Evolutionary conservation across 176 grass and related monocot genomes (phyloP).

Genomic region (Areca catechu): DNA sequence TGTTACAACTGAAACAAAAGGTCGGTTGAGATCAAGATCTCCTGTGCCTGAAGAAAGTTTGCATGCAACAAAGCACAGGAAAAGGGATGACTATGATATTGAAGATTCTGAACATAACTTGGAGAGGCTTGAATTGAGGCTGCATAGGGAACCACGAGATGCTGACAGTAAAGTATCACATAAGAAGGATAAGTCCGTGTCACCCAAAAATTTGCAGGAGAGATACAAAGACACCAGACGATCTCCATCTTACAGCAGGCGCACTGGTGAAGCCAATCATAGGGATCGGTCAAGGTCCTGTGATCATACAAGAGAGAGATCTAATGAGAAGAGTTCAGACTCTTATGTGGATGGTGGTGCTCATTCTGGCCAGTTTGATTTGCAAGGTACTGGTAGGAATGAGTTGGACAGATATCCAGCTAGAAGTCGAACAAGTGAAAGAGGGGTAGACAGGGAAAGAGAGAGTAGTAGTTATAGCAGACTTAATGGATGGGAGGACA

Average conservation of each 20-base stretch:
- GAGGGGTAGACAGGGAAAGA: slow-evolving; percentile 26
- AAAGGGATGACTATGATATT: not conserved
- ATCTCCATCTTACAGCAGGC: slow-evolving; percentile 20
- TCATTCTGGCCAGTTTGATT: slow-evolving; percentile 19
- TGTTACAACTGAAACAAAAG: not conserved
- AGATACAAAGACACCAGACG: not conserved
- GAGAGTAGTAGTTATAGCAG: slow-evolving; percentile 49
- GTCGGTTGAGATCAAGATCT: not conserved
- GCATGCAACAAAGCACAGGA: not conserved
- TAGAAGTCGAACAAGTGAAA: slow-evolving; percentile 23
- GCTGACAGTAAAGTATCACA: not conserved
- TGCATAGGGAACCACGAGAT: slow-evolving; percentile 13
- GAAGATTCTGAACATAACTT: not conserved
- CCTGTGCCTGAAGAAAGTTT: slow-evolving; percentile 6
- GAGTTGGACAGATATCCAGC: slow-evolving; percentile 19
- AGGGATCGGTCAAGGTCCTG: slow-evolving; percentile 28
- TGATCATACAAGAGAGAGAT: not conserved
- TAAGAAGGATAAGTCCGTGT: slow-evolving; percentile 12
- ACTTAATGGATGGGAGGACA: slow-evolving; percentile 32
- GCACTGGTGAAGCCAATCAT: slow-evolving; percentile 14
- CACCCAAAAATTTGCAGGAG: slow-evolving; percentile 24
- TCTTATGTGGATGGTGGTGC: slow-evolving; percentile 6
- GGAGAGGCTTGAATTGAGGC: slow-evolving; percentile 21
- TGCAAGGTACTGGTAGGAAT: slow-evolving; percentile 18
- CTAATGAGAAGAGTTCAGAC: slow-evolving; percentile 6